Percentiles rank a stretch among this genome's conserved stretches.
phyloP scores from a whole-genome alignment of 176 grass and related monocot species.

The Cenchrus fungigraminus region DNA sequence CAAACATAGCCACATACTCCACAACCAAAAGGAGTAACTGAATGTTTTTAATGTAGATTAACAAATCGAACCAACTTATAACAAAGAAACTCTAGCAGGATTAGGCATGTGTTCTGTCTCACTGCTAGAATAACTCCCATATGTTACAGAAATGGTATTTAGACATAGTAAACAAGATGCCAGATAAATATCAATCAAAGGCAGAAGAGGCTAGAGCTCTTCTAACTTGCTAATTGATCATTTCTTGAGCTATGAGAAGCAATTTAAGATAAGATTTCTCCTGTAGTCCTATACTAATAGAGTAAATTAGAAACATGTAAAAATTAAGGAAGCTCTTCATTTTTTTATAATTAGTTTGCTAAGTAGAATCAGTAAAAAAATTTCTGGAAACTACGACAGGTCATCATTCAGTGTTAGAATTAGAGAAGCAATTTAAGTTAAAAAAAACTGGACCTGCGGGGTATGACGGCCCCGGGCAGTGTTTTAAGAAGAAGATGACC shows the following conservation, averaged over 20 bases:
- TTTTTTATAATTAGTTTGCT: not conserved
- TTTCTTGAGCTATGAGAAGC: not conserved
- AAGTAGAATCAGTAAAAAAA: not conserved
- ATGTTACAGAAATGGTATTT: not conserved
- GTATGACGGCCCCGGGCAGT: no score
- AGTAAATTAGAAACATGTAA: not conserved
- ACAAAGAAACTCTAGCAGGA: not conserved
- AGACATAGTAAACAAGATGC: not conserved
- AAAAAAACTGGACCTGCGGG: no score
- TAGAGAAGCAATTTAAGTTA: not conserved
- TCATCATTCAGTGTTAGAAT: not conserved
- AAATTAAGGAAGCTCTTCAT: not conserved
- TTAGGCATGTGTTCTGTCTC: not conserved
- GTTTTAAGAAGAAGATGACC: no score
- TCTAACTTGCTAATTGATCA: not conserved
- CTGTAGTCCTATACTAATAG: not conserved
- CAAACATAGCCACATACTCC: not conserved
- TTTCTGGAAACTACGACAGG: no score
- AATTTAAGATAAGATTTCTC: conserved; percentile 7
- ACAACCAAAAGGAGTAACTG: not conserved
- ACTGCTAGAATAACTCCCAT: not conserved
- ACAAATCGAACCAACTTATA: conserved; percentile 6
- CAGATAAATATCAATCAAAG: not conserved
- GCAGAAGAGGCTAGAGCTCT: not conserved
- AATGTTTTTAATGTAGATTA: not conserved